Conservation (phyloP, 1,284 basidiomycete species). For the Macrocystidia cucumis region DNA sequence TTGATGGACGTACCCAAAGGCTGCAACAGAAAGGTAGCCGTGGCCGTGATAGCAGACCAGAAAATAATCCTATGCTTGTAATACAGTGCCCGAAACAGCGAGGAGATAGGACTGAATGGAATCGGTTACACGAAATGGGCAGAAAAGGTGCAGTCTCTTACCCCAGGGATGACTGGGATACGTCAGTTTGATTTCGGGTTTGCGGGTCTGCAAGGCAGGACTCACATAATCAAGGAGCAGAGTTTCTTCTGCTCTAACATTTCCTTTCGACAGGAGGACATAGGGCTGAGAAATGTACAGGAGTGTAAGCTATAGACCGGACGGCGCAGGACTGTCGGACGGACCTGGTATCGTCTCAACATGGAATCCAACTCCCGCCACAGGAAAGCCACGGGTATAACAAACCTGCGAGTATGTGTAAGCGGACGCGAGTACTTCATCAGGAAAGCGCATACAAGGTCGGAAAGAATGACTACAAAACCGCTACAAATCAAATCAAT, state of each 20-base stretch:
- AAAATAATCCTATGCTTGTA: constrained; percentile 45
- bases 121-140: background rate
- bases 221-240: constrained; percentile 58
- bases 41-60: constrained; percentile 36
- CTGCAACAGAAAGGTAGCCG: constrained; percentile 36
- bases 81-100: constrained; percentile 31
- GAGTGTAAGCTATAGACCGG: constrained; percentile 4
- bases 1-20: constrained; percentile 30
- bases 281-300: constrained; percentile 38
- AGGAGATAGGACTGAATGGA: constrained; percentile 22
- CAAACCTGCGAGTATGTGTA: constrained; percentile 19
- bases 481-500: constrained; percentile 2
- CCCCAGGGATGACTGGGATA: constrained; percentile 35
- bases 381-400: constrained; percentile 27
- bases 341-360: constrained; percentile 41
- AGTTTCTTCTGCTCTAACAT: constrained; percentile 42
- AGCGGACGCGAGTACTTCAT: constrained; percentile 3
- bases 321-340: constrained; percentile 14
- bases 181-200: too few species aligned
- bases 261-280: constrained; percentile 41
- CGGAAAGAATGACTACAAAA: constrained; percentile 47
- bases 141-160: constrained; percentile 12
- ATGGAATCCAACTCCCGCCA: constrained; percentile 43
- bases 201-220: too few species aligned
- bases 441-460: constrained; percentile 29